phyloP scores from a whole-genome alignment of 2,329 filamentous ascomycete species.

The Pseudogymnoascus pannorum region DNA sequence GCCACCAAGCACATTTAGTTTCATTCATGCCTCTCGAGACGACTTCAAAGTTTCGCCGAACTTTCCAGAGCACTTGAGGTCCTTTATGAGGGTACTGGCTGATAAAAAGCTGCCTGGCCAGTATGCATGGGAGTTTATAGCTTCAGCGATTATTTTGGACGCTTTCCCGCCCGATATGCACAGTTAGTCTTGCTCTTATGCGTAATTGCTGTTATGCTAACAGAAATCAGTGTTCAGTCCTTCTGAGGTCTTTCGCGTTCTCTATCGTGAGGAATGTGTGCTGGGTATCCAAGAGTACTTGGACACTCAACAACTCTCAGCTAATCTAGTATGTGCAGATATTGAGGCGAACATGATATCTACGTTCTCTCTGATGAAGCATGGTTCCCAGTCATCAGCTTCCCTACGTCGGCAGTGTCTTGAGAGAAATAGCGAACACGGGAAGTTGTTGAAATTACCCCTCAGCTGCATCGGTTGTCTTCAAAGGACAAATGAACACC shows the following conservation, averaged over 20 bases:
- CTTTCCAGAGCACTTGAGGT: conserved; percentile 14
- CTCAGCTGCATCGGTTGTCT: conserved; percentile 13
- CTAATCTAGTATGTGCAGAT: conserved; percentile 13
- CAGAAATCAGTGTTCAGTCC: conserved; percentile 14
- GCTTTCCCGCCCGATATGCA: conserved; percentile 20
- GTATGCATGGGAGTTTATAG: conserved; percentile 15
- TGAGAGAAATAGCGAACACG: conserved; percentile 11
- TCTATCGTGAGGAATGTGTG: conserved; percentile 14
- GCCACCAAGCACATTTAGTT: conserved; percentile 15
- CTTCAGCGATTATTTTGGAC: conserved; percentile 20
- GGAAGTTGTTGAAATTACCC: conserved; percentile 12
- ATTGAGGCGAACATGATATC: conserved; percentile 15
- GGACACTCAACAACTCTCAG: conserved; percentile 11
- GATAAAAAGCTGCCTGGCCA: conserved; percentile 14
- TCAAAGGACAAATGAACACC: conserved; percentile 15
- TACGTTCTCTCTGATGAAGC: conserved; percentile 17
- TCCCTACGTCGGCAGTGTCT: conserved; percentile 12
- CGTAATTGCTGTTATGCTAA: neutral
- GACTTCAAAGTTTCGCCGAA: conserved; percentile 12
- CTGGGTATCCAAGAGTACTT: conserved; percentile 12
- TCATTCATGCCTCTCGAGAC: conserved; percentile 15
- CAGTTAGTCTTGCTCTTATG: conserved; percentile 14
- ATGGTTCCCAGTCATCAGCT: conserved; percentile 10
- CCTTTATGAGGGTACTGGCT: conserved; percentile 12
- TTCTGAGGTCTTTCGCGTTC: conserved; percentile 15